Evolutionary conservation across 176 grass and related monocot genomes (phyloP).

Genomic region (Oryza meridionalis): DNA sequence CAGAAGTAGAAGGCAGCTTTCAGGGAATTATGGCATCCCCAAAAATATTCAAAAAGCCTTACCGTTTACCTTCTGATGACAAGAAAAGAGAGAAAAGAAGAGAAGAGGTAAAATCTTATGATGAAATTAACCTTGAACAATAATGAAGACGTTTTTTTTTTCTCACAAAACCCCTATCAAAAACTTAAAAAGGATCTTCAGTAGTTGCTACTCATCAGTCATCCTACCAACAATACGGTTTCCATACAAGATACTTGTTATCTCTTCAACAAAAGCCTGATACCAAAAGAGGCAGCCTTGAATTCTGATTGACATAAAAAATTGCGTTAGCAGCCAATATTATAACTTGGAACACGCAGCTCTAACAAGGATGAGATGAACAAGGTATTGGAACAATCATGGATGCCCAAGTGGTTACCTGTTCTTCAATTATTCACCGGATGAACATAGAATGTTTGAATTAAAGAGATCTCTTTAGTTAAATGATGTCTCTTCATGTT

Average conservation of each 20-base stretch:
- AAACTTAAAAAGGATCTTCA: background rate
- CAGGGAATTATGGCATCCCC: background rate
- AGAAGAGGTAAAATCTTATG: background rate
- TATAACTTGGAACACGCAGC: conserved; percentile 17
- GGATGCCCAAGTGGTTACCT: background rate
- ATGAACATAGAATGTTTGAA: conserved; percentile 14
- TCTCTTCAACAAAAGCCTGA: conserved; percentile 14
- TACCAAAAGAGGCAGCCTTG: background rate
- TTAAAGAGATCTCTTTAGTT: background rate
- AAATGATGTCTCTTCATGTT: background rate
- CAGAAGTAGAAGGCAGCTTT: background rate
- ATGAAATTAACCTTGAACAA: background rate
- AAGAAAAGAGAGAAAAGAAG: background rate
- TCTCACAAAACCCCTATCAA: background rate
- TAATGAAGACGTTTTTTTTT: background rate
- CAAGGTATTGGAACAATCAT: background rate
- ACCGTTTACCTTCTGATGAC: background rate
- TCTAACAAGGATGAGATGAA: conserved; percentile 11
- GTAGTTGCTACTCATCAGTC: conserved; percentile 3
- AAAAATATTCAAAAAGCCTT: background rate
- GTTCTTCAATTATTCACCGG: conserved; percentile 12
- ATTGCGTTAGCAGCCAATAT: conserved; percentile 23
- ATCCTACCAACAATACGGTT: background rate
- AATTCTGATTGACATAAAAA: conserved; percentile 17
- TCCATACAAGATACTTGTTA: background rate